phyloP scores from a whole-genome alignment of 805 yeast species.

The Yamadazyma sp. region DNA sequence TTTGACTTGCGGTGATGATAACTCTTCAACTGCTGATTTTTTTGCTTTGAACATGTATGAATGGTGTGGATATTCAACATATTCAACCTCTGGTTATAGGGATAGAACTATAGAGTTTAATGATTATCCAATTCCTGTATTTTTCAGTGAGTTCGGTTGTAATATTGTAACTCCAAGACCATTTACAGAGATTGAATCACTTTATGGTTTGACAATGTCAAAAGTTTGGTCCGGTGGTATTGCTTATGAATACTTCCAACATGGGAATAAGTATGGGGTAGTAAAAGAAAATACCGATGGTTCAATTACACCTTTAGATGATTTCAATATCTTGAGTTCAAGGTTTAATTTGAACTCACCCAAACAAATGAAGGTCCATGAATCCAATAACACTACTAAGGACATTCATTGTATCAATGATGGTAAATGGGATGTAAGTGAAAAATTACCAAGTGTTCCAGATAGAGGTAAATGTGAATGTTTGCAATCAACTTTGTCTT shows the following conservation, averaged over 20 bases:
- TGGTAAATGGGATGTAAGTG: slow-evolving; percentile 19
- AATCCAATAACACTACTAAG: neutral
- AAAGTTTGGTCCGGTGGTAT: slow-evolving; percentile 40
- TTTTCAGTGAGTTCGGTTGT: slow-evolving; percentile 41
- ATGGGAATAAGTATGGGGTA: slow-evolving; percentile 33
- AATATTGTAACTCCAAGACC: slow-evolving; percentile 34
- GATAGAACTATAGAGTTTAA: slow-evolving; percentile 30
- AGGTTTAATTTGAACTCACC: slow-evolving; percentile 15
- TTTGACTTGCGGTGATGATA: slow-evolving; percentile 26
- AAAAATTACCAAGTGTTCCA: slow-evolving; percentile 38
- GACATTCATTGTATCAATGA: slow-evolving; percentile 1
- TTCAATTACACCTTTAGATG: slow-evolving; percentile 22
- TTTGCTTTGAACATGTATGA: slow-evolving; percentile 38
- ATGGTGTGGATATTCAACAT: slow-evolving; percentile 42
- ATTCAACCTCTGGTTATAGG: slow-evolving; percentile 33
- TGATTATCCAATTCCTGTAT: slow-evolving; percentile 31
- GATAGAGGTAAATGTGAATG: slow-evolving; percentile 44
- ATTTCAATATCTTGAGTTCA: slow-evolving; percentile 26
- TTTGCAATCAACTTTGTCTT: slow-evolving; percentile 35
- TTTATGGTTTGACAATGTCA: slow-evolving; percentile 31
- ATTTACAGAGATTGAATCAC: slow-evolving; percentile 35
- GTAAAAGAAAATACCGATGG: slow-evolving; percentile 27
- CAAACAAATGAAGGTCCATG: slow-evolving; percentile 16
- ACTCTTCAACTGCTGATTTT: slow-evolving; percentile 24
- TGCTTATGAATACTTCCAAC: slow-evolving; percentile 36